These are phyloP conservation scores for Carex arenaria DNA, from an alignment of 202 grass and related monocot genomes.

Conservation along the genomic window DNA sequence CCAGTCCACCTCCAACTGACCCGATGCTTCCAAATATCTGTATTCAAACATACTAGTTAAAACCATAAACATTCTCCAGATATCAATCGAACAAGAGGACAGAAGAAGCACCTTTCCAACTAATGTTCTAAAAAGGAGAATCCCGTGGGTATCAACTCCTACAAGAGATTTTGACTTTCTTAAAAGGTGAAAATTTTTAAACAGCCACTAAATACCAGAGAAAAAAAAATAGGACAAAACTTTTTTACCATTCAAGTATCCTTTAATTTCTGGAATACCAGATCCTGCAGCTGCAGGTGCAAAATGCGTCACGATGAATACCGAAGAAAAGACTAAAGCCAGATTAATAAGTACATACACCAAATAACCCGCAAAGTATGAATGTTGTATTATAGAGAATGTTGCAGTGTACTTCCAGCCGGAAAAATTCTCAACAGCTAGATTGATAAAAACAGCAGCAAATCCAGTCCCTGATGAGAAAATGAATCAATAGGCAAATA, in stretches of 20 bases:
- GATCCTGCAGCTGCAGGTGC: conserved; percentile 98
- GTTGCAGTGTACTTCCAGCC: conserved; percentile 96
- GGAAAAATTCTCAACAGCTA: conserved; percentile 98
- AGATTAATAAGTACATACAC: conserved; percentile 84
- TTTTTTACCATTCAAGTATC: conserved; percentile 89
- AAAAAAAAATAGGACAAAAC: background rate
- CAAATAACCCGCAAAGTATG: conserved; percentile 88
- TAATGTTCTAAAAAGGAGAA: conserved; percentile 94
- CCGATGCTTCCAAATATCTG: conserved; percentile 99
- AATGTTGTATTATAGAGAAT: conserved; percentile 94
- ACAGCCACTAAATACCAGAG: background rate
- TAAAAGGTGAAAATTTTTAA: background rate
- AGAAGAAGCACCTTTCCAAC: conserved; percentile 72
- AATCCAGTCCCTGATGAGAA: conserved; percentile 77
- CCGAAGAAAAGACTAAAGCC: conserved; percentile 85
- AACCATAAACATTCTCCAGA: conserved; percentile 22
- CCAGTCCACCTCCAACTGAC: conserved; percentile 95
- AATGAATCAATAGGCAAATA: conserved; percentile 19
- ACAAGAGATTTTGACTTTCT: conserved; percentile 34
- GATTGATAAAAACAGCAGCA: conserved; percentile 97
- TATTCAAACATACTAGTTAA: conserved; percentile 32
- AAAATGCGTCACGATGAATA: conserved; percentile 83
- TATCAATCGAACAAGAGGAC: conserved; percentile 13
- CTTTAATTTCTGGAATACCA: conserved; percentile 99
- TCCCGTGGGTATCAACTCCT: conserved; percentile 98